Percentiles rank a stretch among this genome's conserved stretches.
These are phyloP conservation scores for Neurospora sp. DNA, from an alignment of 495 filamentous ascomycete species.

Conservation along the genomic window DNA sequence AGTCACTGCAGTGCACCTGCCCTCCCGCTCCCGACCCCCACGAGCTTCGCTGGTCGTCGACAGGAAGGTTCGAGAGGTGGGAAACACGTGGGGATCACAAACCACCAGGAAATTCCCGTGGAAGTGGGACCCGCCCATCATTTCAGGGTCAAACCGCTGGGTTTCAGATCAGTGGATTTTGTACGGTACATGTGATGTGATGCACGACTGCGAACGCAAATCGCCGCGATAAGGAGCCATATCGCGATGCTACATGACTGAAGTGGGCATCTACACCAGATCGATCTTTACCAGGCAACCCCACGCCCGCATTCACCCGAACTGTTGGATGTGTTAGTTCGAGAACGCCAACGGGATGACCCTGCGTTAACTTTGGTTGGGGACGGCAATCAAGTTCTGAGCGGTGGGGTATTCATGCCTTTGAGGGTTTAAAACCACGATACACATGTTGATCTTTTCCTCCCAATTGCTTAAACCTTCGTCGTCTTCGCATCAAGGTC, in stretches of 20 bases:
- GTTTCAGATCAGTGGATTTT: neutral
- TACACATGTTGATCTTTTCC: neutral
- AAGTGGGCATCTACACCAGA: neutral
- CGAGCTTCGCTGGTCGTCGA: neutral
- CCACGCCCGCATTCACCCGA: neutral
- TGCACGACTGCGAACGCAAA: neutral
- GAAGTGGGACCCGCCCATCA: neutral
- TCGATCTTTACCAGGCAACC: neutral
- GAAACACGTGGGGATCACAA: neutral
- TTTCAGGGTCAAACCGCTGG: neutral
- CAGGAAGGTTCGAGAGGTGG: neutral
- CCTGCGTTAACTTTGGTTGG: neutral
- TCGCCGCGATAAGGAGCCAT: neutral
- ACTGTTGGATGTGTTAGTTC: neutral
- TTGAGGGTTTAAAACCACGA: neutral
- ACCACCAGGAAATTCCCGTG: neutral
- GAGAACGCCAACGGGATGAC: neutral
- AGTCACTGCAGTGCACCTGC: neutral
- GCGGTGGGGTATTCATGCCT: neutral
- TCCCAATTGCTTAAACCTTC: neutral
- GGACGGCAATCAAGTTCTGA: neutral
- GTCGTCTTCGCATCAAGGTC: neutral
- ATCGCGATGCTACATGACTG: neutral
- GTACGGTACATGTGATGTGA: neutral
- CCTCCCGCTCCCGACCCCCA: neutral